Percentiles rank a stretch among this genome's conserved stretches.
These are phyloP conservation scores for Craspedostauros australis DNA, from an alignment of 108 stramenopile species.

Conservation along the genomic window DNA sequence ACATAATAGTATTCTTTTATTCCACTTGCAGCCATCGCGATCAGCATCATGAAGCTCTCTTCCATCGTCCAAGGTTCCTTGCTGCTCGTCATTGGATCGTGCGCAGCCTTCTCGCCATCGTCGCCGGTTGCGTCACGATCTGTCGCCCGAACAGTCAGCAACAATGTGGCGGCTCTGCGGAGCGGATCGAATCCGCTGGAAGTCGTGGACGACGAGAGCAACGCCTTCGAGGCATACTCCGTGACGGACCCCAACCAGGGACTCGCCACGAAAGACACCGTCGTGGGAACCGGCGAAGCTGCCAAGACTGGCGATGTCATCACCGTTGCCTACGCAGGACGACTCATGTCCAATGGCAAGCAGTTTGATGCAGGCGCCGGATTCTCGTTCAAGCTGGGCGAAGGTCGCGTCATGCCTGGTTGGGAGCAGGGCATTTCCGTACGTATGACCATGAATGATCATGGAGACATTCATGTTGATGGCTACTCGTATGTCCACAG, in stretches of 20 bases:
- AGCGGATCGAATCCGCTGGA: constrained; percentile 7
- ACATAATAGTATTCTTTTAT: no score
- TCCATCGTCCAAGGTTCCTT: no score
- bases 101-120: no score
- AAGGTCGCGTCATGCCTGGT: constrained; percentile 25
- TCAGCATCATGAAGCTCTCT: no score
- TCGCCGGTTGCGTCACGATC: no score
- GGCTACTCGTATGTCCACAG: no score
- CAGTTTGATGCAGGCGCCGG: constrained; percentile 13
- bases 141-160: no score
- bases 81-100: no score
- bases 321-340: constrained; percentile 14
- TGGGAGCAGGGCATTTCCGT: constrained; percentile 25
- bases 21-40: no score
- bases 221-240: constrained; percentile 6
- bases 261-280: constrained; percentile 9
- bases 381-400: constrained; percentile 17
- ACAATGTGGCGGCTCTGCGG: no score
- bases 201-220: not conserved
- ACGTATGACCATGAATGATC: no score
- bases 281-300: constrained; percentile 11
- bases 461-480: no score
- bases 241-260: not conserved
- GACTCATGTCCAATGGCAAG: constrained; percentile 4
- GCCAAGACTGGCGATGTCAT: constrained; percentile 7